A percentile compares a stretch with the other conserved stretches of the same genome.
phyloP scores from a whole-genome alignment of 768 basidiomycete genomes.

The Xerocomus spinulosus region DNA sequence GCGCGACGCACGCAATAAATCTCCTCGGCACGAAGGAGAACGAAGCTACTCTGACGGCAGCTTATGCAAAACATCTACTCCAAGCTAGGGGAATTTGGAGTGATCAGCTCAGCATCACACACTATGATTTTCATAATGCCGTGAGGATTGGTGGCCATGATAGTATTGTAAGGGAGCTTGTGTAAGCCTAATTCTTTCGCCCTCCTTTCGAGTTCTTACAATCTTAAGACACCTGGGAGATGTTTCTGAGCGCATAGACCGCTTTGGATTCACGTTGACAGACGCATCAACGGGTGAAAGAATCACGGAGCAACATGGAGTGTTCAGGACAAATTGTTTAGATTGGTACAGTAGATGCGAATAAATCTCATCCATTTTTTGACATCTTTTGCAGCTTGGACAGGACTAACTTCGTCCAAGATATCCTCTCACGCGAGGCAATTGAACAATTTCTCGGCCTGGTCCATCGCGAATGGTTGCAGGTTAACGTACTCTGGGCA shows the following conservation, averaged over 20 bases:
- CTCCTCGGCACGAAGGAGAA: constrained; percentile 90
- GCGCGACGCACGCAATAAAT: constrained; percentile 82
- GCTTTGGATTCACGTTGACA: constrained; percentile 82
- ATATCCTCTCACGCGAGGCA: constrained; percentile 80
- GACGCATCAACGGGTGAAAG: constrained; percentile 60
- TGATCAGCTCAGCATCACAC: constrained; percentile 71
- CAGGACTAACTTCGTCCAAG: constrained; percentile 96
- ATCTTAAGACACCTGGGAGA: constrained; percentile 53
- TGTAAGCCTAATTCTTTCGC: constrained; percentile 34
- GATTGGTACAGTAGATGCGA: constrained; percentile 65
- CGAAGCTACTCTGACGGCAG: constrained; percentile 75
- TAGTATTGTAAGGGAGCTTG: constrained; percentile 69
- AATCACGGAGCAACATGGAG: constrained; percentile 86
- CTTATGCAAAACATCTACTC: constrained; percentile 79
- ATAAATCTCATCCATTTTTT: background rate
- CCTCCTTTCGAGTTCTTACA: constrained; percentile 5
- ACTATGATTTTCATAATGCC: constrained; percentile 91
- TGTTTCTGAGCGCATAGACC: constrained; percentile 62
- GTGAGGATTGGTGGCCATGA: constrained; percentile 85
- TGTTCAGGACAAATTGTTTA: constrained; percentile 92
- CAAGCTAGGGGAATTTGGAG: constrained; percentile 58
- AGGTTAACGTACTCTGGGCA: constrained; percentile 68
- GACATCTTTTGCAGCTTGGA: constrained; percentile 60
- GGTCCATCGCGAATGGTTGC: constrained; percentile 72
- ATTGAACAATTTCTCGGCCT: constrained; percentile 81